Evolutionary conservation across 139 green algal genomes (phyloP).

Genomic region (Axilococcus clingmanii): DNA sequence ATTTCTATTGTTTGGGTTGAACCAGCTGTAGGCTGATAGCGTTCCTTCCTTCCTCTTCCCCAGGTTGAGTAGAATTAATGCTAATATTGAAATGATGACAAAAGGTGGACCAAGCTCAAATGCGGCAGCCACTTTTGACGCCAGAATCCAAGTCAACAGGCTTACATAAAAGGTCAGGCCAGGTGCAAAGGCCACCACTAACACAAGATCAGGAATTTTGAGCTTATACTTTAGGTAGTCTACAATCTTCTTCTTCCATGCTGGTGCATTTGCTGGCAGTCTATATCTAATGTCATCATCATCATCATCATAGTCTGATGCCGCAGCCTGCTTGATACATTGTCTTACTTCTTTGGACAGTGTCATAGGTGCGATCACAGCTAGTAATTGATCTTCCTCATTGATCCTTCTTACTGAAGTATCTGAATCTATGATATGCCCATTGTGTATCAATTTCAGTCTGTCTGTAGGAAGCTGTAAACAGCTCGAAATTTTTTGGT

Average conservation of each 20-base stretch:
- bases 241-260: background rate
- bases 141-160: slow-evolving; percentile 23
- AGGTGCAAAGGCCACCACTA: slow-evolving; percentile 16
- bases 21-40: slow-evolving; percentile 36
- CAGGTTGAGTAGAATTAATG: slow-evolving; percentile 40
- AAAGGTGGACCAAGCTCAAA: slow-evolving; percentile 19
- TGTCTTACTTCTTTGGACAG: slow-evolving; percentile 4
- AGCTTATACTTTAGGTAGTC: slow-evolving; percentile 7
- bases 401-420: no score
- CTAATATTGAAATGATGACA: slow-evolving; percentile 19
- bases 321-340: background rate
- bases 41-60: slow-evolving; percentile 29
- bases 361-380: slow-evolving; percentile 4
- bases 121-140: slow-evolving; percentile 9
- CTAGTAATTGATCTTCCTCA: slow-evolving; percentile 16
- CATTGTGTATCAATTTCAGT: no score
- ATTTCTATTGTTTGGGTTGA: slow-evolving; percentile 29
- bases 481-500: no score
- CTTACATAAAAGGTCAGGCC: slow-evolving; percentile 14
- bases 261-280: slow-evolving; percentile 2
- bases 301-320: slow-evolving; percentile 5
- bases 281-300: background rate
- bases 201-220: slow-evolving; percentile 21
- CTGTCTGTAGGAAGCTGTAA: no score
- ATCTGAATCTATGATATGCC: no score